Conservation (phyloP, 169 alveolate genomes). For the Eimeria nieschulzi region DNA sequence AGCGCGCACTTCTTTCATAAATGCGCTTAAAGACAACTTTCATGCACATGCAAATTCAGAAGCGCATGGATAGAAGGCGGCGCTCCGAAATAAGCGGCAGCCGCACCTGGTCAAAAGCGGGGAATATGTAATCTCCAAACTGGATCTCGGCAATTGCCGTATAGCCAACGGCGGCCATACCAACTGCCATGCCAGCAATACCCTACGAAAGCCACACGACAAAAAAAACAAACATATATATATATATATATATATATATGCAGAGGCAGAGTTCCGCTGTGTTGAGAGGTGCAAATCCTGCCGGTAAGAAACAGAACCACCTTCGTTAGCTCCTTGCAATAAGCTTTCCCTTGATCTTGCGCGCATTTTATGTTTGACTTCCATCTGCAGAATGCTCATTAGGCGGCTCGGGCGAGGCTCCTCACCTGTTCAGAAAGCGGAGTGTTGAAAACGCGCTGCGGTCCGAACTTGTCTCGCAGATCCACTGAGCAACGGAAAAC, state of each 20-base stretch:
- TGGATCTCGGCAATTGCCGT: conserved; percentile 98
- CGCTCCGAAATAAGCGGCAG: background rate
- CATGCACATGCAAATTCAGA: background rate
- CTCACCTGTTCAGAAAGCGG: conserved; percentile 95
- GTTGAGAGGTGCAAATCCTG: no score
- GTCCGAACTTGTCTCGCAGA: conserved; percentile 93
- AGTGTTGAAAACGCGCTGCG: conserved; percentile 94
- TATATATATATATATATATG: background rate
- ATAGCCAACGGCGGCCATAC: conserved; percentile 94
- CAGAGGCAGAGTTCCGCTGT: no score
- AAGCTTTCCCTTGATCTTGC: no score
- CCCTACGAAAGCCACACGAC: conserved; percentile 84
- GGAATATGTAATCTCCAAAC: conserved; percentile 97
- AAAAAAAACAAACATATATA: background rate
- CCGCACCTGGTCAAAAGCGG: conserved; percentile 95
- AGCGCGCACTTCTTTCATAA: no score
- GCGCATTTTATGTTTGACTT: no score
- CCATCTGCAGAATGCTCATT: no score
- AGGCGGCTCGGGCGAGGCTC: background rate
- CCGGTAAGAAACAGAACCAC: no score
- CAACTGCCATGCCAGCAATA: conserved; percentile 97
- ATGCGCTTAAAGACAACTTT: no score
- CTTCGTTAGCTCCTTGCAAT: no score
- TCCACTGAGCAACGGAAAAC: conserved; percentile 97
- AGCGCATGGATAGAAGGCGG: background rate